Evolutionary conservation across 2,329 filamentous ascomycete genomes (phyloP).

Genomic region (Penicillium sp.): DNA sequence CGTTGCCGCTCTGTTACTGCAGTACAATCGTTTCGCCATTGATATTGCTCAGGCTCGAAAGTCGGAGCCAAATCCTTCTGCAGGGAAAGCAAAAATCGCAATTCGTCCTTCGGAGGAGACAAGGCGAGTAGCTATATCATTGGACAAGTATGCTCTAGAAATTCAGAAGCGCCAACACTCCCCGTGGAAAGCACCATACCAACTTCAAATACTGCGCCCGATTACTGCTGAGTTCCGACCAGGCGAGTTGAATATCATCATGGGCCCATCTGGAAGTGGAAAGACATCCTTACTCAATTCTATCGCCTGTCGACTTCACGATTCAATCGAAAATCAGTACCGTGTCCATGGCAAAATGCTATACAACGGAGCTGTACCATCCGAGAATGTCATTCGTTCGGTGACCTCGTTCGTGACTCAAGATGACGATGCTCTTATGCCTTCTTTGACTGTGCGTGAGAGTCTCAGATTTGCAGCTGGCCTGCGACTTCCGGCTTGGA

Average conservation of each 20-base stretch:
- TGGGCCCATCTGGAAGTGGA: conserved; percentile 78
- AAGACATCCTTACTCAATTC: conserved; percentile 76
- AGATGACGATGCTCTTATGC: conserved; percentile 74
- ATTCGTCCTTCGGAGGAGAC: conserved; percentile 58
- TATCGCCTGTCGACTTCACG: conserved; percentile 70
- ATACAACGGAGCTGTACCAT: conserved; percentile 72
- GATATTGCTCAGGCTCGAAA: conserved; percentile 67
- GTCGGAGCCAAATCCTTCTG: conserved; percentile 64
- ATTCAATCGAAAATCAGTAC: conserved; percentile 66
- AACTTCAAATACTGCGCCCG: conserved; percentile 64
- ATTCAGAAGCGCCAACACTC: conserved; percentile 66
- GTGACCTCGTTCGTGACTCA: conserved; percentile 79
- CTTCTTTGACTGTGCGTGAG: conserved; percentile 75
- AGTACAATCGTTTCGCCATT: conserved; percentile 70
- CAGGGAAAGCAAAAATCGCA: conserved; percentile 72
- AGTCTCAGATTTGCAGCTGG: conserved; percentile 73
- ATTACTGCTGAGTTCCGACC: conserved; percentile 70
- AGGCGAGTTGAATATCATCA: conserved; percentile 73
- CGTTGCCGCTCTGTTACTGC: conserved; percentile 64
- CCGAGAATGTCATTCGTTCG: conserved; percentile 69
- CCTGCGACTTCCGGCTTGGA: conserved; percentile 70
- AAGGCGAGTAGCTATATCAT: conserved; percentile 66
- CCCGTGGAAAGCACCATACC: conserved; percentile 49
- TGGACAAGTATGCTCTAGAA: conserved; percentile 67
- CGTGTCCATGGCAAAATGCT: conserved; percentile 64